phyloP scores from a whole-genome alignment of 164 flowering plant species.

The Aristolochia contorta region DNA sequence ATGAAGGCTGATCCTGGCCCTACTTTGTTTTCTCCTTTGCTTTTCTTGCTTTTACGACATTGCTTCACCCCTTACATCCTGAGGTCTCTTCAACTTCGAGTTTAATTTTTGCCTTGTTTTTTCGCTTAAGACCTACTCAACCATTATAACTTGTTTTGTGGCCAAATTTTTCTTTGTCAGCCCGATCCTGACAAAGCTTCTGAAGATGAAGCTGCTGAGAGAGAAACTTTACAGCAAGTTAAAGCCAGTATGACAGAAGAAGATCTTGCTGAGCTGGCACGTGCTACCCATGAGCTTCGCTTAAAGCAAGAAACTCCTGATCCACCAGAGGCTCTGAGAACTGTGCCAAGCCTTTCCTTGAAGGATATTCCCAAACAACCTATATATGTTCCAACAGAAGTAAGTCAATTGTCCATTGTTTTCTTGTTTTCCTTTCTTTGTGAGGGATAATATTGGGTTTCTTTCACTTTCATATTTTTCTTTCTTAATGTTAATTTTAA shows the following conservation, averaged over 20 bases:
- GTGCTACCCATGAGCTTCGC: slow-evolving; percentile 80
- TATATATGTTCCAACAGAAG: slow-evolving; percentile 67
- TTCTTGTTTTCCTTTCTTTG: neutral
- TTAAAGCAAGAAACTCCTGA: slow-evolving; percentile 98
- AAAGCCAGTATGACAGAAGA: slow-evolving; percentile 88
- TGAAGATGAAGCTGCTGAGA: slow-evolving; percentile 80
- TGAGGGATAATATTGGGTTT: too few relatives aligned
- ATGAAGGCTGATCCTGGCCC: too few relatives aligned
- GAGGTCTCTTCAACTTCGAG: too few relatives aligned
- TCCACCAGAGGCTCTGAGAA: slow-evolving; percentile 85
- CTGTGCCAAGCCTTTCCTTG: slow-evolving; percentile 81
- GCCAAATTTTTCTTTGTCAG: slow-evolving; percentile 25
- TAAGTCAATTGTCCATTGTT: slow-evolving; percentile 10
- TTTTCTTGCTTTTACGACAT: too few relatives aligned
- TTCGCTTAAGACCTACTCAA: neutral
- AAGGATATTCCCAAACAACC: slow-evolving; percentile 83
- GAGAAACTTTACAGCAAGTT: slow-evolving; percentile 55
- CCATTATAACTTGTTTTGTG: neutral
- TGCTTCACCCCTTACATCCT: too few relatives aligned
- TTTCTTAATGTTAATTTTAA: too few relatives aligned
- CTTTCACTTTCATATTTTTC: too few relatives aligned
- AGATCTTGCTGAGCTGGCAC: slow-evolving; percentile 91
- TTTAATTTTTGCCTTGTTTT: too few relatives aligned
- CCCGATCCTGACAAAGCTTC: slow-evolving; percentile 96
- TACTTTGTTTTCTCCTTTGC: too few relatives aligned